phyloP scores from a whole-genome alignment of 805 yeast genomes.

The Schwanniomyces vanrijiae region DNA sequence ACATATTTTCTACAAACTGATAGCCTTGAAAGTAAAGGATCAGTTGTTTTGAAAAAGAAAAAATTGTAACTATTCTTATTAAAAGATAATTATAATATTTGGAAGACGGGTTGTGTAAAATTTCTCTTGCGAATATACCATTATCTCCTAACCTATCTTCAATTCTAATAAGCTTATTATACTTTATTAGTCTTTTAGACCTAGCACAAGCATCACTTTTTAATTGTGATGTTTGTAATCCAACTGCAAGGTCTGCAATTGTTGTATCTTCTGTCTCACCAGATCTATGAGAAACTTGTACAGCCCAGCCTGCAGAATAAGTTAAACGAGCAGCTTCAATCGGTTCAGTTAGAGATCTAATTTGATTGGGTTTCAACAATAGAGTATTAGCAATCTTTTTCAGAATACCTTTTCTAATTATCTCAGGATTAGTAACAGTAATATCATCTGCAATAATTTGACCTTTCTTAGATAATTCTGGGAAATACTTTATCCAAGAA shows the following conservation, averaged over 20 bases:
- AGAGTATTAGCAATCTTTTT: slow-evolving; percentile 18
- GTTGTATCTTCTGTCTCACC: slow-evolving; percentile 24
- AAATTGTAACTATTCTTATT: too few species aligned
- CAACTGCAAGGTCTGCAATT: slow-evolving; percentile 23
- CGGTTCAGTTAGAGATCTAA: slow-evolving; percentile 20
- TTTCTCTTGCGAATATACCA: slow-evolving; percentile 16
- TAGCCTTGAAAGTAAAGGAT: too few species aligned
- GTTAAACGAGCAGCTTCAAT: slow-evolving; percentile 17
- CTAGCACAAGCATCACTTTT: slow-evolving; percentile 24
- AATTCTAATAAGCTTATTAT: slow-evolving; percentile 20
- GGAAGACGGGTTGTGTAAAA: slow-evolving; percentile 8
- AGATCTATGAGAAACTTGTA: slow-evolving; percentile 21
- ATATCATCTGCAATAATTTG: slow-evolving; percentile 22
- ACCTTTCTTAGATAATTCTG: slow-evolving; percentile 11
- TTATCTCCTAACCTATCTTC: slow-evolving; percentile 21
- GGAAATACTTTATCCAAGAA: slow-evolving; percentile 17
- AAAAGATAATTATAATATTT: too few species aligned
- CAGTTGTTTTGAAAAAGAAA: too few species aligned
- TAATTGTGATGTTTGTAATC: slow-evolving; percentile 21
- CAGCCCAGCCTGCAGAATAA: slow-evolving; percentile 18
- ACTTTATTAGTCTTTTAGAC: slow-evolving; percentile 23
- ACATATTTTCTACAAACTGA: too few species aligned
- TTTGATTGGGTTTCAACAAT: slow-evolving; percentile 22
- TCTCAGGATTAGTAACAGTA: slow-evolving; percentile 21
- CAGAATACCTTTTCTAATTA: slow-evolving; percentile 19